Conservation (phyloP, 192 early-diverging fungal genomes). For the Irineochytrium annulatum region DNA sequence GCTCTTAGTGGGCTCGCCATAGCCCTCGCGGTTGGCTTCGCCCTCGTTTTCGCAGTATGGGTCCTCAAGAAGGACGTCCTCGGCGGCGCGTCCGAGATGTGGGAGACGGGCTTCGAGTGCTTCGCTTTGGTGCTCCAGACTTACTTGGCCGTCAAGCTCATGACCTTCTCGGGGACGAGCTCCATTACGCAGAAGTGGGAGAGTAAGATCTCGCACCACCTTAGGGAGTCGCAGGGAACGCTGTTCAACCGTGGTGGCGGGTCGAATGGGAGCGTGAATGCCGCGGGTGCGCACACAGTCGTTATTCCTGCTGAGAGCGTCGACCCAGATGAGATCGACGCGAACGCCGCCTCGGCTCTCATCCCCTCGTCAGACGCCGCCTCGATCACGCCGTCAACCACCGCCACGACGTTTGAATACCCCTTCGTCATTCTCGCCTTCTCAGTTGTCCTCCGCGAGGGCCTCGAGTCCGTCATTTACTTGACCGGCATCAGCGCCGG, state of each 20-base stretch:
- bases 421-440: slow-evolving; percentile 11
- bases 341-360: too few relatives aligned
- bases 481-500: slow-evolving; percentile 4
- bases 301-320: too few relatives aligned
- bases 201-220: not conserved
- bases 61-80: slow-evolving; percentile 2
- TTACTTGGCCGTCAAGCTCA: slow-evolving; percentile 10
- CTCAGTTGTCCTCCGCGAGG: slow-evolving; percentile 6
- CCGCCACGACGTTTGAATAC: not conserved
- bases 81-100: not conserved
- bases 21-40: not conserved
- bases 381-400: not conserved
- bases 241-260: not conserved
- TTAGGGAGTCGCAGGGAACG: not conserved
- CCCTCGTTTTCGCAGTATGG: not conserved
- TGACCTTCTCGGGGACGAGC: not conserved
- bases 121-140: slow-evolving; percentile 1
- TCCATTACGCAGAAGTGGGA: slow-evolving; percentile 9
- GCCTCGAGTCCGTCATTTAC: slow-evolving; percentile 6
- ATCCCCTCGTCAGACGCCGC: not conserved
- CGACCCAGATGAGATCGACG: too few relatives aligned
- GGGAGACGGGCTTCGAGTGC: slow-evolving; percentile 4
- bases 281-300: too few relatives aligned
- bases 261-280: too few relatives aligned
- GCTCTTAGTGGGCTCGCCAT: not conserved